Evolutionary conservation across 2,329 filamentous ascomycete species (phyloP), one percentile per base, ranked within the genome.

Genomic region (Fusarium brachygibbosum): DNA sequence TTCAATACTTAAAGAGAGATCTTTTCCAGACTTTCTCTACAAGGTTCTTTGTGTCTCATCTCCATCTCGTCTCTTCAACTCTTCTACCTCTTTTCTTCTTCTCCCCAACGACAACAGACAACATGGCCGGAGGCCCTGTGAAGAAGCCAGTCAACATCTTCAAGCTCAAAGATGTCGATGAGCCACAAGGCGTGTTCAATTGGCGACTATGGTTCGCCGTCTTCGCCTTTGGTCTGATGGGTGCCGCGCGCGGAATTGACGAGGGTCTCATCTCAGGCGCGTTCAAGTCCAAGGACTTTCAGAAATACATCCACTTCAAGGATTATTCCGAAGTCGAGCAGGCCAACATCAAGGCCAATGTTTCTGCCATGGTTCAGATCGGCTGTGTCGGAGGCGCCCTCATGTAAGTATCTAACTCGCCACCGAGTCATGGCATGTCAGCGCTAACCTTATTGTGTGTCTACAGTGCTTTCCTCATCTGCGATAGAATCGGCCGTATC

Each of bases 71-170:
- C 48, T 28, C 46, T 35, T 25, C n/a, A 13, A 11, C 23, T 23
- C 19, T n/a, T 40, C 25, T 23, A 14, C n/a, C 10, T 17, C 6
- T 16, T 16, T 6, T 14, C 5, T 17, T 29, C 28, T 23, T 14
- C 12, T 21, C 13, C 19, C 4, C 21, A 10, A 7, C 31, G 7
- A 10, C 45, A 35, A 32, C 17, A 28, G 29, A 23, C 42, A 60
- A 13, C 25, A 62, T 62, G 59, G 59, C 59, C 19, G 57, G 55
- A 52, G 58, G 59, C 34, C 45, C 45, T 25, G 54, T 62, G 8
- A 62, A 62, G 57, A 62, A 62, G 28, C 59, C 59, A 16, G 57
- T 62, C 57, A 62, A 62, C 34, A 62, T 62, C 46, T 62, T 62
- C 34, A 62, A 62, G 23, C 57, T 62, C 25, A 31, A 50, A 31